Conservation (phyloP, 2,329 filamentous ascomycete genomes). For the Magnaporthiopsis incrustans region DNA sequence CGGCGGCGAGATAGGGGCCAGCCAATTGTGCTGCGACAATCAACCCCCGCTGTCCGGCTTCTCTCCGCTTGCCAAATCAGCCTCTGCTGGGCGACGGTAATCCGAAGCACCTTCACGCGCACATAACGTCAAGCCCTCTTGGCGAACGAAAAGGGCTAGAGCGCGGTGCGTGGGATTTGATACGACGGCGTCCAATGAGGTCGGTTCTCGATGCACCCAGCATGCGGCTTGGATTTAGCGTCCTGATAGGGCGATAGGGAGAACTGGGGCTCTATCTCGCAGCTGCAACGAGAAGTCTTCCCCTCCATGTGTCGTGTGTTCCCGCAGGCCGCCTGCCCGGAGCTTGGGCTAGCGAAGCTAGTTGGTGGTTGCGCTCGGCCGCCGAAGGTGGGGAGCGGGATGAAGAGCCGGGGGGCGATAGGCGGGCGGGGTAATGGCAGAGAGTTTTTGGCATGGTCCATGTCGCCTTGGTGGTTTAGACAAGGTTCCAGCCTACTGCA, state of each 20-base stretch:
- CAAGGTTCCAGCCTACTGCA: neutral
- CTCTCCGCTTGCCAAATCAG: neutral
- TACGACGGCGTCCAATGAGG: slow-evolving; percentile 20
- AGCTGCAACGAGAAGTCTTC: neutral
- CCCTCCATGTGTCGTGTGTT: neutral
- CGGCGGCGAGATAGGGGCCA: neutral
- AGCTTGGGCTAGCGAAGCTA: neutral
- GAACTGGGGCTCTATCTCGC: neutral
- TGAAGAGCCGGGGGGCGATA: neutral
- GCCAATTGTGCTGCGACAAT: neutral
- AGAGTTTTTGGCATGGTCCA: neutral
- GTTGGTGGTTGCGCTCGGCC: neutral
- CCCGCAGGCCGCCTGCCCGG: neutral
- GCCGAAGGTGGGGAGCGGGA: neutral
- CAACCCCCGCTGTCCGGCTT: neutral
- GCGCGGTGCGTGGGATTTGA: slow-evolving; percentile 17
- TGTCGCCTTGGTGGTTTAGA: neutral
- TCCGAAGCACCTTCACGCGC: neutral
- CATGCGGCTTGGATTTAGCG: slow-evolving; percentile 14
- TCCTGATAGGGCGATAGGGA: slow-evolving; percentile 15
- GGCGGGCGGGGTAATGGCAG: neutral
- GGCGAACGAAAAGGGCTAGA: neutral
- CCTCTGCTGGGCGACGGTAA: neutral
- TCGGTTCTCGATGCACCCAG: slow-evolving; percentile 15
- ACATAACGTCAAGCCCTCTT: neutral